Base-by-base conservation (phyloP, 768 basidiomycete genomes). In the Naganishia randhawae region DNA sequence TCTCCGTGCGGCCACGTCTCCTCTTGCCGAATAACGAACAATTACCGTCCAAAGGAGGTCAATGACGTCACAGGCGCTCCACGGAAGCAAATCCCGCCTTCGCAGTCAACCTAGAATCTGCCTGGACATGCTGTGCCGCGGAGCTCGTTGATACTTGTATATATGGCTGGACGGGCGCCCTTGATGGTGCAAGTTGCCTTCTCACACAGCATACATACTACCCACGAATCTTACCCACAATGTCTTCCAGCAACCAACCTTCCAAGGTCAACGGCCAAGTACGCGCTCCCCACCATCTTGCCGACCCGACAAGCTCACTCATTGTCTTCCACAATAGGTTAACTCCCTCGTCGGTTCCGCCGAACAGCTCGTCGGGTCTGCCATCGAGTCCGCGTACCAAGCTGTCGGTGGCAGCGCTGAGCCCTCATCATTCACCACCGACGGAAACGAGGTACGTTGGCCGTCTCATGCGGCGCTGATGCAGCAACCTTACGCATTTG, bases 231-330 rank as follows among this genome's bases (percentile, higher is more conserved):
- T 25, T 3, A 5, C 11, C 22, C n/a, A 61, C 57, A 39, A 61
- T 61, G 57, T 61, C 57, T 61, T 27, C 57, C 57, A 27, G 41
- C 35, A 73, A 71, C 72, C 75, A 76, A 65, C 77, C 77, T 17
- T 74, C 73, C 71, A 76, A 78, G 71, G 69, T 73, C 71, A 78
- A 77, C 75, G 77, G 77, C 62, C 77, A 78, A 67, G 57, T 61
- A 73, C 74, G 51, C 57, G 1, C 3, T 22, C 73, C 32, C 17
- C 42, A 32, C 35, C 19, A 13, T 35, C 42, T 14, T 48, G 29
- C 65, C 10, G 50, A 13, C 39, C 45, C 0, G 19, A 39, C 41
- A 32, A 5, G 25, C n/a, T n/a, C 31, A 29, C 17, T 35, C 32
- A 27, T 31, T 37, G 10, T 31, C 27, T 62, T 39, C 37, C 35